Evolutionary conservation across 331 rosid species (phyloP).

Genomic region (Saraca asoca): DNA sequence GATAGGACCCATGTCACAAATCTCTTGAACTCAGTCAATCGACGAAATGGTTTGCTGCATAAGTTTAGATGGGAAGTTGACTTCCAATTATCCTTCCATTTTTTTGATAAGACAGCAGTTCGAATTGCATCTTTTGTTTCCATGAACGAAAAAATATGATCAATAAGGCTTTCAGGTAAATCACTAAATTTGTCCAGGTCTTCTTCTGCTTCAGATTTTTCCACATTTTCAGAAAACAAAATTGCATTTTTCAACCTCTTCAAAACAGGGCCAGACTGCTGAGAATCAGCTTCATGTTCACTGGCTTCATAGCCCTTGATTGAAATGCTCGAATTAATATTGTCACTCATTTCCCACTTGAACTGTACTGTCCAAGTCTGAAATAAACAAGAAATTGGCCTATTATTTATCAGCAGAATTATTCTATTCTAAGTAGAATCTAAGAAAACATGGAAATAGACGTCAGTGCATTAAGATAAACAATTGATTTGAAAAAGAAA

Average conservation of each 20-base stretch:
- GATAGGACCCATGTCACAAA: slow-evolving; percentile 48
- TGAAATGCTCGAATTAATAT: slow-evolving; percentile 12
- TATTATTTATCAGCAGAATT: slow-evolving; percentile 14
- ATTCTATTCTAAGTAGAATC: not conserved
- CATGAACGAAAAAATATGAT: not conserved
- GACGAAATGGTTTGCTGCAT: slow-evolving; percentile 43
- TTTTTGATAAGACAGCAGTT: not conserved
- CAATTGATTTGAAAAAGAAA: too few relatives aligned
- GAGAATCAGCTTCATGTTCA: slow-evolving; percentile 7
- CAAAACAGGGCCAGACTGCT: slow-evolving; percentile 32
- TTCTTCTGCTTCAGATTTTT: not conserved
- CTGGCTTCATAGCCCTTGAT: slow-evolving; percentile 27
- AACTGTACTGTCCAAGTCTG: slow-evolving; percentile 10
- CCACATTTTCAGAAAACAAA: slow-evolving; percentile 29
- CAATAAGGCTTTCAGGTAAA: not conserved
- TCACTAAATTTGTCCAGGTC: not conserved
- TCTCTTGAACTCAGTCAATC: slow-evolving; percentile 45
- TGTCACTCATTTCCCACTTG: slow-evolving; percentile 17
- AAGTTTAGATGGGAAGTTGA: slow-evolving; percentile 45
- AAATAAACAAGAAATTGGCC: not conserved
- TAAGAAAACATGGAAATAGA: too few relatives aligned
- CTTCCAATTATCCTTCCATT: slow-evolving; percentile 9
- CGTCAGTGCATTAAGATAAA: too few relatives aligned
- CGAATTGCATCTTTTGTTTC: slow-evolving; percentile 8
- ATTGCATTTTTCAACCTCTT: slow-evolving; percentile 29